Percentiles rank a stretch among this genome's conserved stretches.
These are phyloP conservation scores for Diplocarpon mali DNA, from an alignment of 2,329 filamentous ascomycete species.

Conservation along the genomic window DNA sequence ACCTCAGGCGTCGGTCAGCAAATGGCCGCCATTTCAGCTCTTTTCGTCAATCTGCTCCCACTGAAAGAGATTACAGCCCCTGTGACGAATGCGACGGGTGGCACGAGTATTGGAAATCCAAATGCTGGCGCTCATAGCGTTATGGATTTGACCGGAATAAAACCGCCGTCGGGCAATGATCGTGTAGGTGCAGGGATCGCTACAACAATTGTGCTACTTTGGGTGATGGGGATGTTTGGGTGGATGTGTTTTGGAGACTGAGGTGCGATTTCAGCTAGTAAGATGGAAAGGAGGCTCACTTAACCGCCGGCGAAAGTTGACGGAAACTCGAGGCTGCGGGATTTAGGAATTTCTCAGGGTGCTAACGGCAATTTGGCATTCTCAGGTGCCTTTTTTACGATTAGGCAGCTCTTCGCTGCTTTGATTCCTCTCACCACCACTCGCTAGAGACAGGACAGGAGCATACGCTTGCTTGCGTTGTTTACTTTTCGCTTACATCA, in stretches of 20 bases:
- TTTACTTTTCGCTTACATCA: too few relatives aligned
- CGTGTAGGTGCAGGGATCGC: conserved; percentile 33
- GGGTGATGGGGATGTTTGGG: conserved; percentile 26
- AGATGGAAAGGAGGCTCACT: too few relatives aligned
- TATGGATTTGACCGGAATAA: conserved; percentile 10
- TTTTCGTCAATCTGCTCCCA: conserved; percentile 34
- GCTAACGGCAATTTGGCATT: too few relatives aligned
- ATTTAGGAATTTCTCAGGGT: too few relatives aligned
- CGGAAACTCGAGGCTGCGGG: too few relatives aligned
- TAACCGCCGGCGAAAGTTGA: too few relatives aligned
- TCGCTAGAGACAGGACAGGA: too few relatives aligned
- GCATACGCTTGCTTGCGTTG: too few relatives aligned
- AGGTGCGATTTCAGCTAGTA: neutral
- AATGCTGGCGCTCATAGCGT: conserved; percentile 19
- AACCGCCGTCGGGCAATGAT: conserved; percentile 29
- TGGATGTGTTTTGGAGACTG: conserved; percentile 25
- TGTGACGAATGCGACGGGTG: conserved; percentile 27
- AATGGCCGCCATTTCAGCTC: conserved; percentile 53
- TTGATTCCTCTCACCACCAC: too few relatives aligned
- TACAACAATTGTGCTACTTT: conserved; percentile 28
- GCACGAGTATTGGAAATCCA: conserved; percentile 26
- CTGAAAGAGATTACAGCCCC: conserved; percentile 25
- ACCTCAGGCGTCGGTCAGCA: conserved; percentile 45
- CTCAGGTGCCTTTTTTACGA: too few relatives aligned
- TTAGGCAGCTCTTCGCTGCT: too few relatives aligned